Percentiles rank a stretch among this genome's conserved stretches.
phyloP scores from a whole-genome alignment of 768 basidiomycete genomes.

The Myochromella boudieri region DNA sequence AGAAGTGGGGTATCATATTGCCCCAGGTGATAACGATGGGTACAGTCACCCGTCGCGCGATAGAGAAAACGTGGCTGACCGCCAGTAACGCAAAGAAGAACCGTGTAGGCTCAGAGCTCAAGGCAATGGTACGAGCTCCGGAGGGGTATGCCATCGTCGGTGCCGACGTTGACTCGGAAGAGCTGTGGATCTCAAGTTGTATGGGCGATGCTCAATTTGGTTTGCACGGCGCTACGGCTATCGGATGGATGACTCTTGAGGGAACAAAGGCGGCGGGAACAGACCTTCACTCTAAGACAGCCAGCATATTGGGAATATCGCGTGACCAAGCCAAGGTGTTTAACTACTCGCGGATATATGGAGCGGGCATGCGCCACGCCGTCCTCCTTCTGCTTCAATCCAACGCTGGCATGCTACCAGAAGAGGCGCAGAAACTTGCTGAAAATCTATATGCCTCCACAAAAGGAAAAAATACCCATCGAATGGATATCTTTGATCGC shows the following conservation, averaged over 20 bases:
- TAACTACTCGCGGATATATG: constrained; percentile 98
- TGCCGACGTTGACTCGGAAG: constrained; percentile 98
- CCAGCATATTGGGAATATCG: constrained; percentile 87
- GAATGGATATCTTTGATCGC: constrained; percentile 68
- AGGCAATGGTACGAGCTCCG: constrained; percentile 96
- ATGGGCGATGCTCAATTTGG: constrained; percentile 99
- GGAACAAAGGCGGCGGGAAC: constrained; percentile 94
- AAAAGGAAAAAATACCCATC: constrained; percentile 87
- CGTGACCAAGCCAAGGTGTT: constrained; percentile 97
- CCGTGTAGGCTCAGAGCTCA: constrained; percentile 96
- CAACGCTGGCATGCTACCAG: constrained; percentile 74
- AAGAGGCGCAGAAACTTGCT: constrained; percentile 78
- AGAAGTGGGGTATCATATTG: constrained; percentile 87
- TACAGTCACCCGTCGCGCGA: constrained; percentile 94
- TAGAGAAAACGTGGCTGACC: constrained; percentile 97
- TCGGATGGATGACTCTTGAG: constrained; percentile 99
- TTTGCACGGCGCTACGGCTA: constrained; percentile 91
- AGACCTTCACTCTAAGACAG: constrained; percentile 96
- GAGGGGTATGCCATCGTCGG: constrained; percentile 93
- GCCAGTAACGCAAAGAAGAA: constrained; percentile 98
- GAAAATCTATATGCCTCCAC: constrained; percentile 88
- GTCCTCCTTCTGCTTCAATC: constrained; percentile 83
- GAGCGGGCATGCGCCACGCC: constrained; percentile 96
- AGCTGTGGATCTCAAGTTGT: constrained; percentile 97
- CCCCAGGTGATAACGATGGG: constrained; percentile 99